These are phyloP conservation scores for Brassica cretica DNA, from an alignment of 345 rosid species.

Conservation along the genomic window DNA sequence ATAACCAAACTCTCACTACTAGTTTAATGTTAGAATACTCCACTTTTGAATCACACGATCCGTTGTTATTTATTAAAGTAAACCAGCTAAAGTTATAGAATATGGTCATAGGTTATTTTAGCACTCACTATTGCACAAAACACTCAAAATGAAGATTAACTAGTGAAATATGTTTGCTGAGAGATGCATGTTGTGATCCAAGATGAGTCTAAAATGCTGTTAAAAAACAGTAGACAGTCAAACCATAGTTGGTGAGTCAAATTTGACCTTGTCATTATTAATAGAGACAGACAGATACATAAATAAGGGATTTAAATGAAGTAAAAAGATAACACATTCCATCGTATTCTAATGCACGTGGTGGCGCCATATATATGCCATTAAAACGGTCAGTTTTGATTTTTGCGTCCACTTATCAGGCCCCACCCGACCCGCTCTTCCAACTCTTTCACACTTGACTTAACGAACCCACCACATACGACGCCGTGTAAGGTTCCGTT, in stretches of 20 bases:
- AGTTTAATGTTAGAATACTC: neutral
- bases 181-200: neutral
- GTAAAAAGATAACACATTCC: constrained; percentile 6
- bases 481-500: neutral
- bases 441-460: neutral
- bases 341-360: constrained; percentile 27
- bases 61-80: neutral
- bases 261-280: neutral
- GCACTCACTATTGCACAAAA: neutral
- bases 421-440: constrained; percentile 42
- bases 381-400: constrained; percentile 41
- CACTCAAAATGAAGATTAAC: neutral
- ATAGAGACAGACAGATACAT: neutral
- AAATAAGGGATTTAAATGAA: constrained; percentile 12
- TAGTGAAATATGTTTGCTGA: neutral
- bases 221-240: constrained; percentile 21
- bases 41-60: constrained; percentile 18
- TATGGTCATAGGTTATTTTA: neutral
- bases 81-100: neutral
- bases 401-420: constrained; percentile 26
- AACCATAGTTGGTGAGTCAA: constrained; percentile 24
- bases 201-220: neutral
- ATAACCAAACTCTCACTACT: constrained; percentile 5
- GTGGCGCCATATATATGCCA: constrained; percentile 31
- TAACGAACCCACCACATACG: neutral